Evolutionary conservation across 129 eudicot genomes (phyloP).

Genomic region (Pittosporum tobira): DNA sequence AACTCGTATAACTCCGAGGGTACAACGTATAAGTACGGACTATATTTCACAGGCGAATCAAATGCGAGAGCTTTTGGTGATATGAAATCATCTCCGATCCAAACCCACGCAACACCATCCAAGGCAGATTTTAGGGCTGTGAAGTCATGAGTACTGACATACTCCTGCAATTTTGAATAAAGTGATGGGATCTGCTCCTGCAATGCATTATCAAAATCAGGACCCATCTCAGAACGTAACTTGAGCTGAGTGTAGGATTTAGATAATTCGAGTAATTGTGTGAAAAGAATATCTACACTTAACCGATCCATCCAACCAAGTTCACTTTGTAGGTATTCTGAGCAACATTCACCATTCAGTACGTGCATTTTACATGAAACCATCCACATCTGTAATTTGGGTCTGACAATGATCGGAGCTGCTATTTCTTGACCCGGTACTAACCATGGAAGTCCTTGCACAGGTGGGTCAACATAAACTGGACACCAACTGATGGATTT

Average conservation of each 20-base stretch:
- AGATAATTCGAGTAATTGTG: slow-evolving; percentile 60
- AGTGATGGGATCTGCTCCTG: slow-evolving; percentile 52
- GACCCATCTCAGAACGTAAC: slow-evolving; percentile 26
- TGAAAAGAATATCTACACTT: slow-evolving; percentile 38
- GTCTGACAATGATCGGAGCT: slow-evolving; percentile 65
- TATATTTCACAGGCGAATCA: slow-evolving; percentile 90
- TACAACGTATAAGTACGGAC: slow-evolving; percentile 90
- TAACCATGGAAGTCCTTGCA: slow-evolving; percentile 80
- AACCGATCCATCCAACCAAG: slow-evolving; percentile 86
- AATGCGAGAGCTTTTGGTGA: slow-evolving; percentile 76
- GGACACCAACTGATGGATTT: slow-evolving; percentile 86
- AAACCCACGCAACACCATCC: slow-evolving; percentile 66
- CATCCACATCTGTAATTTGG: slow-evolving; percentile 81
- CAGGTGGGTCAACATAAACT: slow-evolving; percentile 66
- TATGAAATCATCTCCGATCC: slow-evolving; percentile 98
- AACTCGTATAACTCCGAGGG: slow-evolving; percentile 76
- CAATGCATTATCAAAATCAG: slow-evolving; percentile 49
- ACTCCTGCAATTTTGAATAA: slow-evolving; percentile 67
- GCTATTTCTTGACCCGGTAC: slow-evolving; percentile 47
- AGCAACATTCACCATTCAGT: slow-evolving; percentile 70
- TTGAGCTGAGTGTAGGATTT: slow-evolving; percentile 47
- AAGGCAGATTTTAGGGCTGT: slow-evolving; percentile 47
- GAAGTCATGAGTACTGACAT: slow-evolving; percentile 45
- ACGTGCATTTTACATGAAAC: slow-evolving; percentile 71
- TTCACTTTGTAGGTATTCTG: slow-evolving; percentile 40